phyloP scores from a whole-genome alignment of 306 rosid genomes.

The Ziziphus jujuba region DNA sequence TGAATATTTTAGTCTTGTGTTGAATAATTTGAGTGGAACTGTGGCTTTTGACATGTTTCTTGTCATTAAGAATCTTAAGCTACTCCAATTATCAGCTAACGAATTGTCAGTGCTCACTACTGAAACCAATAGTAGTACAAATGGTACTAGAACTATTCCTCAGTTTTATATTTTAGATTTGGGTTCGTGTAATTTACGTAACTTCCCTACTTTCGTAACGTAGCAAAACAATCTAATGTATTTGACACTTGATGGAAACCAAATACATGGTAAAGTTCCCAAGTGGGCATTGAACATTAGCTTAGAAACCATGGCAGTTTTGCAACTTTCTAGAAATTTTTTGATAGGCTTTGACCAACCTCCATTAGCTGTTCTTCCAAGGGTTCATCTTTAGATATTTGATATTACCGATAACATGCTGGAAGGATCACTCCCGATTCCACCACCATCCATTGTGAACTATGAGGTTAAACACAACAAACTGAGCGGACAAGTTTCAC shows the following conservation, averaged over 20 bases:
- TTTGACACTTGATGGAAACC: no score
- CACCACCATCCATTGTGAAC: not conserved
- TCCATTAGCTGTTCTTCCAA: not conserved
- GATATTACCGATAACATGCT: no score
- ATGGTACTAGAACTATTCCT: no score
- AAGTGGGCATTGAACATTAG: no score
- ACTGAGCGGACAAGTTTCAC: constrained; percentile 1
- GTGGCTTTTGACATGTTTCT: constrained; percentile 10
- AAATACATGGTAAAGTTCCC: no score
- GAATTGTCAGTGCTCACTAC: no score
- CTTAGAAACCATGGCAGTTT: constrained; percentile 4
- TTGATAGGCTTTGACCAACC: constrained; percentile 8
- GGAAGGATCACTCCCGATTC: no score
- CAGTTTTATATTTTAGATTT: no score
- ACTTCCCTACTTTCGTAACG: no score
- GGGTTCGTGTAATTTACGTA: no score
- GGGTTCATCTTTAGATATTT: not conserved
- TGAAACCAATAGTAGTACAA: no score
- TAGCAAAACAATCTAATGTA: no score
- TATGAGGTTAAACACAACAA: not conserved
- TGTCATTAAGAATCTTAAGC: not conserved
- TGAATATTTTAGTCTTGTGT: not conserved
- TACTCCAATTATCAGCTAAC: constrained; percentile 8
- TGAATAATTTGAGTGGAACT: constrained; percentile 11
- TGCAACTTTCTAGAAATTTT: not conserved